Evolutionary conservation across 2,329 filamentous ascomycete genomes (phyloP), one percentile per base, ranked within the genome.

Genomic region (Neopestalotiopsis sp.): DNA sequence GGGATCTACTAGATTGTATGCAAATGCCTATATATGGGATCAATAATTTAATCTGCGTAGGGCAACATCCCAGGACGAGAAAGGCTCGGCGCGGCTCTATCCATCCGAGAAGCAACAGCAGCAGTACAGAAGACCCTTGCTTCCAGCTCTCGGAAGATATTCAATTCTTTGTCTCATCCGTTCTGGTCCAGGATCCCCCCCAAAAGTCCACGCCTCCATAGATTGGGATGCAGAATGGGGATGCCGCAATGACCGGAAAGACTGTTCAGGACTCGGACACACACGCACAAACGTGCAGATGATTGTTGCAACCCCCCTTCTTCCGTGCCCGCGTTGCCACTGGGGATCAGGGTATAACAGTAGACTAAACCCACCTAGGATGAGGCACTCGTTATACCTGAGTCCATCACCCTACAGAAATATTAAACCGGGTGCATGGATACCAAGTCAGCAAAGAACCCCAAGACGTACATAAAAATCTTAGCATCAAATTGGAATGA

Each of bases 11-110:
- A 10, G 45, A 34, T 59, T 59, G 30, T 14, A 59, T 59, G 57
- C 20, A 28, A 52, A 30, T 59, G 57, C 24, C 57, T 59, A 59
- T 59, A 59, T 59, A 30, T 59, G 57, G 57, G 30, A 30, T 34
- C 57, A 34, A 59, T 59, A 59, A 30, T 59, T 52, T 59, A 59
- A 59, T 59, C 24, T 59, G 24, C 10, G 57, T 34, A 59, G 57
- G 57, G 57, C 57, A 5, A 28, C 13, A n/a, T 38, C 34, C 34
- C 34, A 38, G 10, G 34, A 38, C 57, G 17, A 59, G 57, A 59
- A 59, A 32, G 45, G 45, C 45, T 34, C 57, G 57, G 57, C 57
- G 30, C 57, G 57, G 57, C 20, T 30, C 57, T 30, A 17, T 17
- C 57, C 57, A 59, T 59, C 57, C 57, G 57, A 52, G 45, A 49